Conservation (phyloP, 257 asterid genomes). For the Thymus mandschuricus region DNA sequence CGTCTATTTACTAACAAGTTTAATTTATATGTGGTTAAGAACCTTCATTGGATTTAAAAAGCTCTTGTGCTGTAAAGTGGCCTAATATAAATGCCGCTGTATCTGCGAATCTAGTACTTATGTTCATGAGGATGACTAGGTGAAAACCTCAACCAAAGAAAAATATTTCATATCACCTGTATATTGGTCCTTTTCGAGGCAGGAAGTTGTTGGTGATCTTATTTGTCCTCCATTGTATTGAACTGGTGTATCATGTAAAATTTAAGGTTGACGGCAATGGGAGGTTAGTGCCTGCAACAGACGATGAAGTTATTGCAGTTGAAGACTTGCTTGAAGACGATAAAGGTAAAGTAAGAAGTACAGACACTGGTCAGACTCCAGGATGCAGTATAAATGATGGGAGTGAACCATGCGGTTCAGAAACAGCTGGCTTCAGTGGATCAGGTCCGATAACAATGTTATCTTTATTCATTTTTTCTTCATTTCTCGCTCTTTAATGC, state of each 20-base stretch:
- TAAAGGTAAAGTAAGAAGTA: constrained; percentile 41
- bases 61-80: constrained; percentile 1
- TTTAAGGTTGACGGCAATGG: constrained; percentile 87
- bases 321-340: constrained; percentile 77
- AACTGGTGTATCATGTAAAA: constrained; percentile 26
- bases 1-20: not conserved
- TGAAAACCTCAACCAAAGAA: constrained; percentile 5
- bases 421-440: constrained; percentile 35
- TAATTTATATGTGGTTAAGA: not conserved
- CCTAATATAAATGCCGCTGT: not conserved
- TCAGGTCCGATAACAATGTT: constrained; percentile 44
- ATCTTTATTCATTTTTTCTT: not conserved
- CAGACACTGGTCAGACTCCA: constrained; percentile 40
- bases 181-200: not conserved
- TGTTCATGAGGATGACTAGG: not conserved
- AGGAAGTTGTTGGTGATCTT: constrained; percentile 17
- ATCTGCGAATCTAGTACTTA: constrained; percentile 9
- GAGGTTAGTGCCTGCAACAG: constrained; percentile 94
- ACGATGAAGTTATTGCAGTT: constrained; percentile 79
- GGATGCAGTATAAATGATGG: constrained; percentile 38
- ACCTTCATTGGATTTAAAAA: constrained; percentile 9
- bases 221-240: constrained; percentile 19
- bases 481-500: not conserved
- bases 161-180: constrained; percentile 12
- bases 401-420: constrained; percentile 30